A percentile compares a stretch with the other conserved stretches of the same genome.
Conservation (phyloP, 2,329 filamentous ascomycete species). For the Trichoderma breve region DNA sequence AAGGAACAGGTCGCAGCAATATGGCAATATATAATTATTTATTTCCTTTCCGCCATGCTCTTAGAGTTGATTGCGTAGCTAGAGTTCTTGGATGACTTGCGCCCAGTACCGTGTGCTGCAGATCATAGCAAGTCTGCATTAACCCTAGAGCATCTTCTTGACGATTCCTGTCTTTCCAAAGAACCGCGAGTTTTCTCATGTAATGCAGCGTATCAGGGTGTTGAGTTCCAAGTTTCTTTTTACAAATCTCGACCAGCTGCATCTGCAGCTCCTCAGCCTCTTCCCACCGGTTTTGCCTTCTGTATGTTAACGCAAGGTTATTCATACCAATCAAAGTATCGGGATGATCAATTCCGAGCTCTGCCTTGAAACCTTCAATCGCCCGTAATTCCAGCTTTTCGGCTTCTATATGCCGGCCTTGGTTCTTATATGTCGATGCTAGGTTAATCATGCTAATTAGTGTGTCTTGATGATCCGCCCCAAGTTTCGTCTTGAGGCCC, state of each 20-base stretch:
- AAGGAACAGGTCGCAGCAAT: no score
- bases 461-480: not conserved
- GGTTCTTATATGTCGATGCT: not conserved
- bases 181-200: not conserved
- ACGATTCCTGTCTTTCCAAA: not conserved
- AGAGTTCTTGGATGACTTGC: not conserved
- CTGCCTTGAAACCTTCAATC: not conserved
- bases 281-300: not conserved
- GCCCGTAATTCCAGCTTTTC: not conserved
- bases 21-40: not conserved
- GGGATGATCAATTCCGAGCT: not conserved
- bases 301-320: not conserved
- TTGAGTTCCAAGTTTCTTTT: not conserved
- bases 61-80: not conserved
- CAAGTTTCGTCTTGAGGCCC: not conserved
- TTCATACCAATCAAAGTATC: not conserved
- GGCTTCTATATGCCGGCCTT: not conserved
- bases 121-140: not conserved
- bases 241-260: constrained; percentile 35
- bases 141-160: not conserved
- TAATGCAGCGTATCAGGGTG: not conserved
- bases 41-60: not conserved
- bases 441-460: not conserved
- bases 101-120: not conserved
- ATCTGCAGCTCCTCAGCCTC: not conserved